Evolutionary conservation across 805 yeast species (phyloP), one percentile per base, ranked within the genome.

Genomic region (Grigorovia humatica): DNA sequence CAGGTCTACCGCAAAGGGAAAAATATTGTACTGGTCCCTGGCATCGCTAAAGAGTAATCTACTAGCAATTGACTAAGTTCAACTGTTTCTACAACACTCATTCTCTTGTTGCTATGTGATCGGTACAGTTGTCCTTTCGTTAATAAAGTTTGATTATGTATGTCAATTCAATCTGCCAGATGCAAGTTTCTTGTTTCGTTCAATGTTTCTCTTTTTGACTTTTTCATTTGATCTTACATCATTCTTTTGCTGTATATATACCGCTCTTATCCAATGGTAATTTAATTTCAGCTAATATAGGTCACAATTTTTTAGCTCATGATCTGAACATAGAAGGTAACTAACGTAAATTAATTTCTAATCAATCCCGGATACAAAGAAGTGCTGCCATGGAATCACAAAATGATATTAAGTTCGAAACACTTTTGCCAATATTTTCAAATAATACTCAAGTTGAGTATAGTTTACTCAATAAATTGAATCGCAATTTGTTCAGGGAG

Each of bases 361-460:
- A 38, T 38, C 8, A 38, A 38, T 38, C 11, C 15, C 38, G 4
- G 4, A 9, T 13, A 38, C 4, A 38, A 9, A 12, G 9, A 9
- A 13, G 4, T 38, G 8, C 17, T 4, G 17, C 7, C n/a, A 38
- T 38, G 42, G 17, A 38, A 38, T 38, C 42, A 38, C n/a, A 12
- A 38, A 38, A 38, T 38, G 17, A 38, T 5, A 43, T 30, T 12
- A 49, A 49, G 29, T 49, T 35, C 17, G 48, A 49, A 20, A 49
- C 51, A 8, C 43, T 49, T 9, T 17, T 49, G 19, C 51, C 51
- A 19, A 19, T 46, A 4, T 44, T 49, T 20, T 38, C 47, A 7
- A 38, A 32, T 17, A 20, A n/a, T 4, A 23, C 23, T 9, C 13
- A 20, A 7, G 44, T 49, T 5, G 51, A 49, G 18, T 38, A 38